Conservation (phyloP, 176 grass and related monocot species). For the Carex cristatella region DNA sequence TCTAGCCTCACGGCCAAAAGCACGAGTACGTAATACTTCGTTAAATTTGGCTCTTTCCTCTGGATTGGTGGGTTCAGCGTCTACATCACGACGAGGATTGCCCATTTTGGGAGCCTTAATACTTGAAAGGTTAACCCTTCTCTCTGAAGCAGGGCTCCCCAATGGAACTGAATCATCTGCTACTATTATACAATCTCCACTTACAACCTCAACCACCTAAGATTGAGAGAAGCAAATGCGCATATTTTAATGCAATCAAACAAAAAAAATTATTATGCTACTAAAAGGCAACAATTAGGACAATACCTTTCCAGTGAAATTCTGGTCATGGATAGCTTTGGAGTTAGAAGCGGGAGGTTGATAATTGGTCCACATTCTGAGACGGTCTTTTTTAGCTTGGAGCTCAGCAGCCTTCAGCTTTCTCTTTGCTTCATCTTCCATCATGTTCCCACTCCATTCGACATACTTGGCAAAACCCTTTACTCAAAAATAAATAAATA, state of each 20-base stretch:
- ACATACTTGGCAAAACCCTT: slow-evolving; percentile 97
- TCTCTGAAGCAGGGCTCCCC: slow-evolving; percentile 77
- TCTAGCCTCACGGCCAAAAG: slow-evolving; percentile 82
- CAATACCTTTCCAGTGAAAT: slow-evolving; percentile 82
- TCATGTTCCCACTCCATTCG: slow-evolving; percentile 97
- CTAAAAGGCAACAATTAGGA: neutral
- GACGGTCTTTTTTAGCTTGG: slow-evolving; percentile 81
- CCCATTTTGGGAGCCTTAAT: slow-evolving; percentile 86
- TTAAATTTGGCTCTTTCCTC: slow-evolving; percentile 18
- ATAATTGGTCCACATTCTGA: slow-evolving; percentile 84
- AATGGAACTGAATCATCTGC: slow-evolving; percentile 73
- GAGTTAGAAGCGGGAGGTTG: slow-evolving; percentile 80
- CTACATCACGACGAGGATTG: slow-evolving; percentile 61
- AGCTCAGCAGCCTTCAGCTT: slow-evolving; percentile 82
- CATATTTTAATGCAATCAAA: neutral
- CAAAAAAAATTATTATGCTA: neutral
- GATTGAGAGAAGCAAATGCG: slow-evolving; percentile 16
- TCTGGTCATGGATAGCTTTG: slow-evolving; percentile 84
- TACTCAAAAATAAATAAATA: slow-evolving; percentile 15
- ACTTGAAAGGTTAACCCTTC: slow-evolving; percentile 84
- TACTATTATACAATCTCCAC: slow-evolving; percentile 90
- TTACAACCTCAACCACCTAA: slow-evolving; percentile 95
- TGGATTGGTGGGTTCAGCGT: slow-evolving; percentile 29
- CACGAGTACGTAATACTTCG: slow-evolving; percentile 9
- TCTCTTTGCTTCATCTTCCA: slow-evolving; percentile 87